Conservation (phyloP, 176 grass and related monocot genomes). For the Ensete glaucum region DNA sequence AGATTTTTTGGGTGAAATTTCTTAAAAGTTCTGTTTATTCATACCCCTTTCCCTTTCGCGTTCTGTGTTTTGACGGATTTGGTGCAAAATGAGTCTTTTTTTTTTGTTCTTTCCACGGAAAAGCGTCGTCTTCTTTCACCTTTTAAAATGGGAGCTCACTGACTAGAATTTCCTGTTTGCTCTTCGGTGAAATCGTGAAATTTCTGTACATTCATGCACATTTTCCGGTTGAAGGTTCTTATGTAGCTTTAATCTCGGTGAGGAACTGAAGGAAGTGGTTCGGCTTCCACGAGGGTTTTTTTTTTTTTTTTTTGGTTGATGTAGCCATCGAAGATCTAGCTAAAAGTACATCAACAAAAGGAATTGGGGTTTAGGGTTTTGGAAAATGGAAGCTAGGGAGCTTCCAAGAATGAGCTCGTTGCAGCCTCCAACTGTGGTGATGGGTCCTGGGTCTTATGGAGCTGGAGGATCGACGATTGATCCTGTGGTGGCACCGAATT, state of each 20-base stretch:
- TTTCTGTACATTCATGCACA: no score
- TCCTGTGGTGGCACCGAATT: background rate
- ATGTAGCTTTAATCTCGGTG: background rate
- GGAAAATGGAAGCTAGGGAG: conserved; percentile 16
- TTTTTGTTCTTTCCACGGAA: no score
- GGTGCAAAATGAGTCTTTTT: no score
- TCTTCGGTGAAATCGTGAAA: no score
- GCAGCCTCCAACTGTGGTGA: conserved; percentile 1
- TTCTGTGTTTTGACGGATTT: no score
- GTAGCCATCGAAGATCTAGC: background rate
- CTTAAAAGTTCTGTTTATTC: no score
- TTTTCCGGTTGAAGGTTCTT: no score
- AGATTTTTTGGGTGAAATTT: no score
- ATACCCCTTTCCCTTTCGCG: no score
- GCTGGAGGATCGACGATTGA: background rate
- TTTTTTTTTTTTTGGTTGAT: background rate
- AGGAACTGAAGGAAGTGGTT: background rate
- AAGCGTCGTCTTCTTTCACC: no score
- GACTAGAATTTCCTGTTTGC: no score
- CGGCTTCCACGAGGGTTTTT: background rate
- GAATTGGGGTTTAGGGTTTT: conserved; percentile 13
- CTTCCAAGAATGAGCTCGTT: conserved; percentile 12
- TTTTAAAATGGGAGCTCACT: no score
- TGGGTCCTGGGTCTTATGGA: conserved; percentile 7
- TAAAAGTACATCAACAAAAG: background rate